A percentile compares a stretch with the other conserved stretches of the same genome.
These are phyloP conservation scores for Kockiozyma suomiensis DNA, from an alignment of 805 yeast genomes.

Conservation along the genomic window DNA sequence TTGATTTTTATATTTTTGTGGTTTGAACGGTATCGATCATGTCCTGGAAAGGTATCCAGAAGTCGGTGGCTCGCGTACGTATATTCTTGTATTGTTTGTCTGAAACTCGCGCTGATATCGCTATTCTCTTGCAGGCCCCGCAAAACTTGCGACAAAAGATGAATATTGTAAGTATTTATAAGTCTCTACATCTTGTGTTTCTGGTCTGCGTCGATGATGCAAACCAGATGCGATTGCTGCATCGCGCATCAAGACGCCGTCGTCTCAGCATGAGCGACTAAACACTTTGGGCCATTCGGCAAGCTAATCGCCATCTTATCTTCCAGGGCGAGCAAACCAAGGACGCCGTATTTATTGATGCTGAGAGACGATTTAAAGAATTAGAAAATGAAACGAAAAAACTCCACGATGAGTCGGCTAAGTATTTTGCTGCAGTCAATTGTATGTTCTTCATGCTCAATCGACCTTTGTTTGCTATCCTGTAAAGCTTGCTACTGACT, in stretches of 20 bases:
- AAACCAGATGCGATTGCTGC: slow-evolving; percentile 27
- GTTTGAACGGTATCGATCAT: no score
- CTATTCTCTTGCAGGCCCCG: slow-evolving; percentile 55
- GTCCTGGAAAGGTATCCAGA: slow-evolving; percentile 37
- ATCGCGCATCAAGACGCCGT: no score
- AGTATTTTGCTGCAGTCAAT: slow-evolving; percentile 88
- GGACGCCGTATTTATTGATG: slow-evolving; percentile 91
- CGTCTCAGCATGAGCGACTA: no score
- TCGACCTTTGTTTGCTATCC: no score
- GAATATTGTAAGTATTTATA: slow-evolving; percentile 63
- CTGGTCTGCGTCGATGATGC: slow-evolving; percentile 34
- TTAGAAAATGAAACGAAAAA: slow-evolving; percentile 87
- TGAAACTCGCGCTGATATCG: background rate
- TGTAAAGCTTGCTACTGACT: background rate
- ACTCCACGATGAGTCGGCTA: slow-evolving; percentile 82
- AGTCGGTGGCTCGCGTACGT: slow-evolving; percentile 34
- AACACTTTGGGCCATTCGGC: background rate
- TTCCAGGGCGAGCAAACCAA: slow-evolving; percentile 49
- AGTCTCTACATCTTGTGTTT: no score
- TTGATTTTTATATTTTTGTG: no score
- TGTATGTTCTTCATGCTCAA: no score
- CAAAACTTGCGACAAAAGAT: slow-evolving; percentile 87
- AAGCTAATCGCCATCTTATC: background rate
- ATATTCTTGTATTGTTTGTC: background rate
- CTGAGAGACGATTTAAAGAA: slow-evolving; percentile 94